Evolutionary conservation across 441 rosid genomes (phyloP), one percentile per base, ranked within the genome.

Genomic region (Eruca vesicaria): DNA sequence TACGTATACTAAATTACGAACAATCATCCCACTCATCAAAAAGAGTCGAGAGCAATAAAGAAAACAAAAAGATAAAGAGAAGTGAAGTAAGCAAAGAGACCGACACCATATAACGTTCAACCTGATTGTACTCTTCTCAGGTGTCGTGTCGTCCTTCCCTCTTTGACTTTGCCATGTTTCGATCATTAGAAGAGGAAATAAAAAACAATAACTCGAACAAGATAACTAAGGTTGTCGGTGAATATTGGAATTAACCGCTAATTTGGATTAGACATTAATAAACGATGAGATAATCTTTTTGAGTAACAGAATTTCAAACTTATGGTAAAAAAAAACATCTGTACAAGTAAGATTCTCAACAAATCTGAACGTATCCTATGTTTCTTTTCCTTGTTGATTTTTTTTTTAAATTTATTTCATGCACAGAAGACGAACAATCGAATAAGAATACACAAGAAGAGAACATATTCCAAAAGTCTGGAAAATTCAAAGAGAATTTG

Each of bases 361-460:
- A 70, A 76, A 64, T 70, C 71, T 33, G 67, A 77, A 63, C 58
- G 63, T 64, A 58, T 32, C 70, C 75, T 70, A 76, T 33, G 62
- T 5, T 64, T 18, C 57, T 26, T 57, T 28, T 14, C 41, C 28
- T 58, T 68, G 29, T 10, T 16, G 26, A 9, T 5, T 50, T 21
- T 8, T 11, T 50, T 67, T 43, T 29, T 29, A 4, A 29, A 66
- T 68, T 43, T 45, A 53, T 53, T 71, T 57, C 72, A 72, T 71
- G 69, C 77, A 72, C 80, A 77, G 73, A 72, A 62, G 66, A 72
- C 31, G 53, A 66, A 71, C 72, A 77, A 77, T 71, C 64, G 66
- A 77, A 66, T 65, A 71, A n/a, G 28, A 77, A 77, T 57, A 77
- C 75, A 77, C 59, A 66, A n/a, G 57, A 71, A 16, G 75, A 76